phyloP scores from a whole-genome alignment of 2,329 filamentous ascomycete species.

The Akanthomyces lecanii region DNA sequence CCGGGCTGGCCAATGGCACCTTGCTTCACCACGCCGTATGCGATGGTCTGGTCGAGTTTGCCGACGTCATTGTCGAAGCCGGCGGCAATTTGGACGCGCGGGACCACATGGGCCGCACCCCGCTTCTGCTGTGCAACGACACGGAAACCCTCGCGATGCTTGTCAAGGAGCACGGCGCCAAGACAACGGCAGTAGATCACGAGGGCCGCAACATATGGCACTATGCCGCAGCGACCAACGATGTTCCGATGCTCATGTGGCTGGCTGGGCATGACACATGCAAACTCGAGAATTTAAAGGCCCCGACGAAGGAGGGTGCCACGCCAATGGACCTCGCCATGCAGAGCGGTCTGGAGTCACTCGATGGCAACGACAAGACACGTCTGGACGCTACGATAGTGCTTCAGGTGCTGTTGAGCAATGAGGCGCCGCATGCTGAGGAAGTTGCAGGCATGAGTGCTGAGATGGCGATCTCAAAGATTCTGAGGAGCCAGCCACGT shows the following conservation, averaged over 20 bases:
- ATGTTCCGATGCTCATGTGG: slow-evolving; percentile 27
- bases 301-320: slow-evolving; percentile 19
- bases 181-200: slow-evolving; percentile 29
- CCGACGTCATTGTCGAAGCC: slow-evolving; percentile 26
- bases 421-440: background rate
- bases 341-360: background rate
- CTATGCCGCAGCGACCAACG: slow-evolving; percentile 31
- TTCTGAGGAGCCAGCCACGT: slow-evolving; percentile 1
- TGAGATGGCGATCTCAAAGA: background rate
- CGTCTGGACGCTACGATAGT: background rate
- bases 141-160: slow-evolving; percentile 25
- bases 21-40: slow-evolving; percentile 31
- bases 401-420: slow-evolving; percentile 3
- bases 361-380: background rate
- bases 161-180: slow-evolving; percentile 23
- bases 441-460: slow-evolving; percentile 4
- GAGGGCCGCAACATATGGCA: slow-evolving; percentile 37
- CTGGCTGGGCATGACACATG: slow-evolving; percentile 29
- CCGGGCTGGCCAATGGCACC: slow-evolving; percentile 21
- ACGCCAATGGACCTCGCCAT: slow-evolving; percentile 33
- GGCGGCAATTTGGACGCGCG: slow-evolving; percentile 27
- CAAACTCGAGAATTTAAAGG: slow-evolving; percentile 26
- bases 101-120: slow-evolving; percentile 31
- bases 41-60: slow-evolving; percentile 23
- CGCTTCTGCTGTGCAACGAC: slow-evolving; percentile 32